Base-by-base conservation (phyloP, 306 rosid genomes). In the Biancaea sappan region DNA sequence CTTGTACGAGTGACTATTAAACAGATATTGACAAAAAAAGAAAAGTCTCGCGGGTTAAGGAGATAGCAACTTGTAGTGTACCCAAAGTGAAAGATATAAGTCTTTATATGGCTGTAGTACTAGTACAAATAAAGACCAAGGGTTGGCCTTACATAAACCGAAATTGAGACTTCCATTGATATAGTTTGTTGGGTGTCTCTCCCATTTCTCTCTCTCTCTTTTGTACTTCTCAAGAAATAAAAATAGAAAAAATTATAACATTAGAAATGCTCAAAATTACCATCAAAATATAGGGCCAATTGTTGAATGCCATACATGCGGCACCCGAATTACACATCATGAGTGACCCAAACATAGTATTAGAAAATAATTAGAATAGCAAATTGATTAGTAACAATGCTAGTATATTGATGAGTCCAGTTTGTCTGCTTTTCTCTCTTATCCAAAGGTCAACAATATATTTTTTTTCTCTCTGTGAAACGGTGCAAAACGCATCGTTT, bases 181-280 rank as follows among this genome's bases (percentile, higher is more conserved):
- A 58, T 58, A 29, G 0, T 46, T 8, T 1, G 26, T 60, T 1
- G 0, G 41, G 44, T 16, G 10, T 18, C 66, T 31, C 24, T 32
- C 40, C 66, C 66, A 31, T 31, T 32, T 60, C 66, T 15, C 64
- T 29, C 64, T 25, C 60, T n/a, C n/a, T n/a, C n/a, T n/a, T 31
- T 47, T 8, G n/a, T n/a, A n/a, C n/a, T n/a, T n/a, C n/a, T 60
- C 16, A 60, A 60, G 26, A 31, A 8, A 34, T 34, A 34, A 29
- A 31, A 6, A 2, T 5, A 16, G 41, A 16, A 5, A 59, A 34
- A 61, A n/a, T 18, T 16, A 63, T 10, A 37, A 63, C 26, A 63
- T 32, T 26, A 63, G 66, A 60, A 14, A 41, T 40, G 21, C 26
- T 66, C 40, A 38, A 41, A 38, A 26, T 44, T 43, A n/a, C 53